Conservation (phyloP, 2,329 filamentous ascomycete species). For the Fusarium staphyleae region DNA sequence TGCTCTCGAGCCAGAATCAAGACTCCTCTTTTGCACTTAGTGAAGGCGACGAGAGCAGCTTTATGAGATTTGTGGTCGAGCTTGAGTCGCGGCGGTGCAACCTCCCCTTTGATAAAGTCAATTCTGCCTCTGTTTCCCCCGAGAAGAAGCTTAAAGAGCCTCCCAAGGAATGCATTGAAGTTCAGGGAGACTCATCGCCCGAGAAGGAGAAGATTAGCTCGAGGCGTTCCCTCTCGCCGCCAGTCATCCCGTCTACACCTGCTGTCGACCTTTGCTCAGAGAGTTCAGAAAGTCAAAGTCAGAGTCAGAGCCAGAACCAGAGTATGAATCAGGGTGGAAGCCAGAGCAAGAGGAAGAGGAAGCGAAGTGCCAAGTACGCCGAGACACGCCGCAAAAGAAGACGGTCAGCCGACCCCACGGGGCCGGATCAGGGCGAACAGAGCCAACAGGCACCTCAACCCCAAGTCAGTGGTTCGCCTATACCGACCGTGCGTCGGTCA, state of each 20-base stretch:
- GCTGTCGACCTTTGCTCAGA: slow-evolving; percentile 12
- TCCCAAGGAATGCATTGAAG: slow-evolving; percentile 29
- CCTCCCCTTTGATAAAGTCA: slow-evolving; percentile 29
- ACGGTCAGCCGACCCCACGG: slow-evolving; percentile 34
- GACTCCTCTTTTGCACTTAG: slow-evolving; percentile 52
- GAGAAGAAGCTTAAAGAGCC: slow-evolving; percentile 20
- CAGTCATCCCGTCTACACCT: slow-evolving; percentile 40
- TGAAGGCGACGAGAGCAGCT: slow-evolving; percentile 56
- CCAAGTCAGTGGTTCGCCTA: slow-evolving; percentile 29
- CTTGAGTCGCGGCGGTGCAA: slow-evolving; percentile 53
- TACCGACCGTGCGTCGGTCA: slow-evolving; percentile 33
- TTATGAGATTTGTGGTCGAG: slow-evolving; percentile 58
- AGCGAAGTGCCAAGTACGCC: slow-evolving; percentile 29
- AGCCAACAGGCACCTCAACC: slow-evolving; percentile 22
- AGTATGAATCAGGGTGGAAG: slow-evolving; percentile 18
- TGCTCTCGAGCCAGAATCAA: slow-evolving; percentile 21
- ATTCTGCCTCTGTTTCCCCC: slow-evolving; percentile 24
- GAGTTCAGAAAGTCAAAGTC: slow-evolving; percentile 12
- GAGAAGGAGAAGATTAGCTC: slow-evolving; percentile 21
- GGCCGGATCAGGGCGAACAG: slow-evolving; percentile 24
- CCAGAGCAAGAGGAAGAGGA: slow-evolving; percentile 43
- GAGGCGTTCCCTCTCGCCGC: slow-evolving; percentile 17
- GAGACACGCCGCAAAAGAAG: slow-evolving; percentile 43
- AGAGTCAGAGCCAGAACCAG: slow-evolving; percentile 17
- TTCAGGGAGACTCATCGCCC: slow-evolving; percentile 31